Conservation (phyloP, 2,329 filamentous ascomycete species). For the Fusarium sp. region DNA sequence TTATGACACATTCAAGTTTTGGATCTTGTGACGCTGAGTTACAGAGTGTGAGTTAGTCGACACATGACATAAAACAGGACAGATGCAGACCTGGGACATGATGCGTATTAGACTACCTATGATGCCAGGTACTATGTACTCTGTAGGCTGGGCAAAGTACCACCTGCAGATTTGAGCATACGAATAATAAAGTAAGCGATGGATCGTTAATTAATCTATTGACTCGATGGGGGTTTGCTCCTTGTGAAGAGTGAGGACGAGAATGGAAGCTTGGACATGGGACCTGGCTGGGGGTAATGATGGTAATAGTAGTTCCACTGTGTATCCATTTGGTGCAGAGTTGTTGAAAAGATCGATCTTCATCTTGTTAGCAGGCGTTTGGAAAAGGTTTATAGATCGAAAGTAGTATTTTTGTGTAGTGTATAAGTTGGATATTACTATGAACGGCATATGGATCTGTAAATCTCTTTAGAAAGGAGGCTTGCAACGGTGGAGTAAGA, state of each 20-base stretch:
- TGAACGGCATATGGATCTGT: background rate
- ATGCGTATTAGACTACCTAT: constrained; percentile 32
- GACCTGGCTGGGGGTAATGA: background rate
- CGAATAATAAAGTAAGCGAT: constrained; percentile 4
- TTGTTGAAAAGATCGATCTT: constrained; percentile 13
- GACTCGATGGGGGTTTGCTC: background rate
- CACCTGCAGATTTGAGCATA: constrained; percentile 17
- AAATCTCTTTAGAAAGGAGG: constrained; percentile 1
- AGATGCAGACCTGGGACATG: constrained; percentile 32
- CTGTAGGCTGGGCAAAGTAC: background rate
- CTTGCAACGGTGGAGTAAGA: constrained; percentile 15
- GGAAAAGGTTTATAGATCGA: constrained; percentile 14
- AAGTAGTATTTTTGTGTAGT: constrained; percentile 16
- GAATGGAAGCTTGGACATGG: constrained; percentile 18
- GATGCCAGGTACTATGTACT: background rate
- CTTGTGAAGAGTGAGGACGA: constrained; percentile 8
- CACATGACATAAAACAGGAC: constrained; percentile 11
- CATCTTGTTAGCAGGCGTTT: background rate
- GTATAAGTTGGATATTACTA: background rate
- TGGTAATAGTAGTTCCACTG: constrained; percentile 1
- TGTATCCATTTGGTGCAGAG: constrained; percentile 8
- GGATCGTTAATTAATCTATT: background rate
- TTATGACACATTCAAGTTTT: constrained; percentile 28
- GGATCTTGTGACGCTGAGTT: constrained; percentile 4
- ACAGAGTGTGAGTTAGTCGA: constrained; percentile 4